These are phyloP conservation scores for Barnettozyma californica DNA, from an alignment of 805 yeast species.

Conservation along the genomic window DNA sequence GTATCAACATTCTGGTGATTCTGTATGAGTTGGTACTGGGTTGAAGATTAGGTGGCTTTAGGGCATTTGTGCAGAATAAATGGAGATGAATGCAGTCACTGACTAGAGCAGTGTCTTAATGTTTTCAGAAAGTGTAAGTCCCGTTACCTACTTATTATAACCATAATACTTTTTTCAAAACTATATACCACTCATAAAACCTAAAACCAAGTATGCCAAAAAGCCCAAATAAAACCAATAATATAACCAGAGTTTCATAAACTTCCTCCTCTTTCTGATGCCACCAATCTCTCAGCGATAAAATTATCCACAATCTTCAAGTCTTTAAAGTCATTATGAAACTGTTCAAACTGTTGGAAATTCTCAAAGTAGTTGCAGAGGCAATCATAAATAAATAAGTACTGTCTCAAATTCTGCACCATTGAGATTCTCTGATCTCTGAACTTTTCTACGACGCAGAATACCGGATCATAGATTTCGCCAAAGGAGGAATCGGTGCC, in stretches of 20 bases:
- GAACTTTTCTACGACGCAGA: conserved; percentile 56
- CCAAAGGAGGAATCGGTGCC: not conserved
- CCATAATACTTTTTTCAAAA: no score
- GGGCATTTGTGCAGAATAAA: not conserved
- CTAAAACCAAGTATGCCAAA: not conserved
- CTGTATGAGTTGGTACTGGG: conserved; percentile 68
- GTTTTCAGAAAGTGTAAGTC: not conserved
- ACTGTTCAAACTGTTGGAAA: conserved; percentile 1
- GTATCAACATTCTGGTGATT: conserved; percentile 59
- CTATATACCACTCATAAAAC: no score
- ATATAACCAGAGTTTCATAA: not conserved
- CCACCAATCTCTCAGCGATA: not conserved
- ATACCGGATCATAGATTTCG: conserved; percentile 36
- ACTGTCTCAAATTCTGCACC: conserved; percentile 81
- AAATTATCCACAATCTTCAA: conserved; percentile 7
- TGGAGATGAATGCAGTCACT: not conserved
- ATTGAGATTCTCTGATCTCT: conserved; percentile 73
- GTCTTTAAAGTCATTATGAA: conserved; percentile 6
- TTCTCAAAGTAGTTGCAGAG: conserved; percentile 25
- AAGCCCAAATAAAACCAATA: not conserved
- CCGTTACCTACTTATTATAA: not conserved
- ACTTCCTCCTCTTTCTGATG: not conserved
- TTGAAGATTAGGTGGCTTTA: conserved; percentile 22
- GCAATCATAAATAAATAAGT: conserved; percentile 66
- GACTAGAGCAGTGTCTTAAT: not conserved